Percentiles rank a stretch among this genome's conserved stretches.
Evolutionary conservation across 1,284 basidiomycete species (phyloP).

Genomic region (Porodaedalea pini): DNA sequence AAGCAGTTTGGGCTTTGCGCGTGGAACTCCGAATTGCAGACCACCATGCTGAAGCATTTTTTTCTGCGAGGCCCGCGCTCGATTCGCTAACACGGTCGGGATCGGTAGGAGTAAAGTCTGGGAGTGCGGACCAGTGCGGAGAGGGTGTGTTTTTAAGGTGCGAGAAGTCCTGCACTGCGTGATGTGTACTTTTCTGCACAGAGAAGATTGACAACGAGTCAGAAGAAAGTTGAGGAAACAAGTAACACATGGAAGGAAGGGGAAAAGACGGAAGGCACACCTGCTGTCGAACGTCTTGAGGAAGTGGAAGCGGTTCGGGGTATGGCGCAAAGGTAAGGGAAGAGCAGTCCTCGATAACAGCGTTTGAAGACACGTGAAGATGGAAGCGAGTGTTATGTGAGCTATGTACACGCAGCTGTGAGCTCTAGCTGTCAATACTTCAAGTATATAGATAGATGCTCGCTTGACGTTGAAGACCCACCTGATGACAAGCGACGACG

Average conservation of each 20-base stretch:
- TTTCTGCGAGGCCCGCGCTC: no score
- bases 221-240: background rate
- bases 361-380: conserved; percentile 61
- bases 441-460: background rate
- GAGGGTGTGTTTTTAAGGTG: conserved; percentile 71
- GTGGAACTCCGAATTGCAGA: no score
- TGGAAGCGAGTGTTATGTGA: conserved; percentile 59
- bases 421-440: background rate
- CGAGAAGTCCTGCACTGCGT: conserved; percentile 71
- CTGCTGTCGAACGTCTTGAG: conserved; percentile 4
- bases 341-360: conserved; percentile 72
- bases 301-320: conserved; percentile 32
- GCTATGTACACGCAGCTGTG: conserved; percentile 77
- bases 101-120: no score
- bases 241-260: background rate
- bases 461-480: conserved; percentile 29
- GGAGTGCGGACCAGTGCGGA: conserved; percentile 57
- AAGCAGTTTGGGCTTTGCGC: no score
- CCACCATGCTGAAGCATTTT: no score
- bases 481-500: conserved; percentile 75
- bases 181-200: conserved; percentile 9
- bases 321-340: conserved; percentile 58
- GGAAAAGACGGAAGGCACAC: background rate
- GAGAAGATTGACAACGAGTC: background rate
- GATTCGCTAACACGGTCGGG: no score